Evolutionary conservation across 2,329 filamentous ascomycete species (phyloP).

Genomic region (Calonectria ilicicola): DNA sequence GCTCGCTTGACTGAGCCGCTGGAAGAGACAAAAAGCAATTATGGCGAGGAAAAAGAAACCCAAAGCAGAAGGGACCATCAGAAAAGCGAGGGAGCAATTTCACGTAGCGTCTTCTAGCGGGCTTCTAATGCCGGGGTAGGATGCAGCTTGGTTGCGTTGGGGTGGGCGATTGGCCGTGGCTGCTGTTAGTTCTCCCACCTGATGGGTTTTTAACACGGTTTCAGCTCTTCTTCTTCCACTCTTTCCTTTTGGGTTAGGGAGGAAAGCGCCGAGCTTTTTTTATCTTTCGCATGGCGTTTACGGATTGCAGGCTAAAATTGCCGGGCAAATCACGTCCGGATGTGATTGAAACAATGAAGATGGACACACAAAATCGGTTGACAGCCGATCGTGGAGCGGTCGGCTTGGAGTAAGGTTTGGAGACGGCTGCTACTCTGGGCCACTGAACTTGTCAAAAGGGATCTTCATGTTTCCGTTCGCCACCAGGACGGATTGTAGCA

Average conservation of each 20-base stretch:
- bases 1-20: constrained; percentile 1
- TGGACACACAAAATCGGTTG: neutral
- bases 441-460: neutral
- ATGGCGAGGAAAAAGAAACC: constrained; percentile 13
- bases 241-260: neutral
- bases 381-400: neutral
- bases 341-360: neutral
- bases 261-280: neutral
- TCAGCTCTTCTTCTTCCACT: neutral
- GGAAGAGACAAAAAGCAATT: constrained; percentile 3
- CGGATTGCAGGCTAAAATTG: too few species aligned
- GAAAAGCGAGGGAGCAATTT: constrained; percentile 28
- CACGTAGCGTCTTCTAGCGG: constrained; percentile 41
- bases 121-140: constrained; percentile 40
- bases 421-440: neutral
- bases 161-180: constrained; percentile 32
- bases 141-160: constrained; percentile 13
- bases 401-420: neutral
- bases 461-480: neutral
- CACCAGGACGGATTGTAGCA: neutral
- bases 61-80: neutral
- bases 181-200: constrained; percentile 19
- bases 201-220: constrained; percentile 9
- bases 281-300: neutral
- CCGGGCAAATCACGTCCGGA: neutral